Evolutionary conservation across 129 eudicot genomes (phyloP).

Genomic region (Logfia minima): DNA sequence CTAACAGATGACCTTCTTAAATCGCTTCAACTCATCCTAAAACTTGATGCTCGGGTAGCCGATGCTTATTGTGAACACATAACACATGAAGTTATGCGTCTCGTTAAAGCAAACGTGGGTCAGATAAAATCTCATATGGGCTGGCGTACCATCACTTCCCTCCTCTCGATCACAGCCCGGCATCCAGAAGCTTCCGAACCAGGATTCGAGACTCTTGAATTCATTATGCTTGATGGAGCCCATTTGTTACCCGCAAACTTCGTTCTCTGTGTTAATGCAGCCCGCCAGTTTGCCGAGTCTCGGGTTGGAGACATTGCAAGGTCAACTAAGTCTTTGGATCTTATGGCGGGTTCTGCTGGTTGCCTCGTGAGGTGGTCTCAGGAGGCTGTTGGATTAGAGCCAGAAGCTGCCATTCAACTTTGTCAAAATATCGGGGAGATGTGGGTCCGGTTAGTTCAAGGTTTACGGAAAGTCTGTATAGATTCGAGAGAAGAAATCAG

Average conservation of each 20-base stretch:
- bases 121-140: slow-evolving; percentile 85
- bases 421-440: slow-evolving; percentile 72
- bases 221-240: slow-evolving; percentile 74
- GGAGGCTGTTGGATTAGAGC: slow-evolving; percentile 54
- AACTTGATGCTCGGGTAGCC: slow-evolving; percentile 88
- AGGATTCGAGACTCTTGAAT: slow-evolving; percentile 67
- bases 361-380: slow-evolving; percentile 61
- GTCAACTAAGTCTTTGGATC: slow-evolving; percentile 55
- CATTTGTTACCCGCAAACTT: slow-evolving; percentile 74
- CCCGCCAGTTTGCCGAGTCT: slow-evolving; percentile 81
- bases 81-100: slow-evolving; percentile 73
- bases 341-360: slow-evolving; percentile 66
- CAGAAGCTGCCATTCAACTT: slow-evolving; percentile 42
- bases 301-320: slow-evolving; percentile 62
- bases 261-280: slow-evolving; percentile 64
- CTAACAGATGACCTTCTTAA: slow-evolving; percentile 75
- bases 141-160: slow-evolving; percentile 74
- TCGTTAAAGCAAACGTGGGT: slow-evolving; percentile 69
- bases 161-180: slow-evolving; percentile 68
- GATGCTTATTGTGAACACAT: slow-evolving; percentile 81
- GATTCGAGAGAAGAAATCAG: slow-evolving; percentile 75
- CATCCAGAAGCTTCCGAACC: slow-evolving; percentile 84
- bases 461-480: slow-evolving; percentile 55
- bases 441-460: slow-evolving; percentile 80
- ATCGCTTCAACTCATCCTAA: slow-evolving; percentile 65